phyloP scores from a whole-genome alignment of 2,329 filamentous ascomycete genomes.

The Curvularia hawaiiensis region DNA sequence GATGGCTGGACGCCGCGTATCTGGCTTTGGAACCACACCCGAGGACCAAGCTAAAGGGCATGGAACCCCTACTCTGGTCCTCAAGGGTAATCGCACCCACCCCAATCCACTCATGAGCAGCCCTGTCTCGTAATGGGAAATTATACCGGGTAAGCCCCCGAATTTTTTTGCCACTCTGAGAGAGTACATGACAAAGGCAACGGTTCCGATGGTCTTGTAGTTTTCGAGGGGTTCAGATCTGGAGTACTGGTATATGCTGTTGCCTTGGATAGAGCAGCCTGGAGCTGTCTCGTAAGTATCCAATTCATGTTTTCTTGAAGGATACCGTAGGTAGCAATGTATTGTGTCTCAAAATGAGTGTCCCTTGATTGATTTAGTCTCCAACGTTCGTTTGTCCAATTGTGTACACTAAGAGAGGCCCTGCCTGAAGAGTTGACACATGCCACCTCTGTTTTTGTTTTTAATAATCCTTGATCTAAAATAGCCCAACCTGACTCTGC shows the following conservation, averaged over 20 bases:
- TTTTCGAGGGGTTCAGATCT: background rate
- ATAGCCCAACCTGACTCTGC: background rate
- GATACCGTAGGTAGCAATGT: background rate
- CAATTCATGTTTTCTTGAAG: background rate
- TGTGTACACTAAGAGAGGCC: background rate
- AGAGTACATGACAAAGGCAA: background rate
- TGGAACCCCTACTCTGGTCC: slow-evolving; percentile 18
- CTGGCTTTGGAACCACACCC: slow-evolving; percentile 13
- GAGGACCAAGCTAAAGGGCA: slow-evolving; percentile 28
- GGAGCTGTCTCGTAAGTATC: background rate
- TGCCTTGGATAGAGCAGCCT: background rate
- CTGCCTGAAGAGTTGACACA: background rate
- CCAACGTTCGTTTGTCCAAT: background rate
- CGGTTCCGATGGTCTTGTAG: background rate
- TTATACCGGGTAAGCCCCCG: background rate
- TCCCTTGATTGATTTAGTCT: background rate
- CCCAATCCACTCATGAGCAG: slow-evolving; percentile 31
- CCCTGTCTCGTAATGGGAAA: slow-evolving; percentile 7
- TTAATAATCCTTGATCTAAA: background rate
- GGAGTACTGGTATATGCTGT: background rate
- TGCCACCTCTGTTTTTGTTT: background rate
- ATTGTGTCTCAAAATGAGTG: background rate
- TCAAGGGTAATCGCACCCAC: slow-evolving; percentile 18
- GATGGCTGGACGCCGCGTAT: background rate
- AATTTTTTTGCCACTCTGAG: background rate